Base-by-base conservation (phyloP, 2,329 filamentous ascomycete genomes). In the Penicillium frequentans region DNA sequence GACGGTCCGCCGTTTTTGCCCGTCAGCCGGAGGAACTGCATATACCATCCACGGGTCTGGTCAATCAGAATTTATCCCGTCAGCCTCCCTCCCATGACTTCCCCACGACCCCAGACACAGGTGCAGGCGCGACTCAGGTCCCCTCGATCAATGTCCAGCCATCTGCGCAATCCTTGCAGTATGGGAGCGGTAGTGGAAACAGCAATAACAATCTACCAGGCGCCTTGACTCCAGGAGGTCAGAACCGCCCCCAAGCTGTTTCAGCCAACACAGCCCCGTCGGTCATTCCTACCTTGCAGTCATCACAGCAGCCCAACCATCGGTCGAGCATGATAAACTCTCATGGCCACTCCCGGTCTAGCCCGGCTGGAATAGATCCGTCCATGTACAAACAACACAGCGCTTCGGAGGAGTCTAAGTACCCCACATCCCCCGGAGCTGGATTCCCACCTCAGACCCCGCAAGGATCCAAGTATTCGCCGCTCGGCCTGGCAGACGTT, bases 401-500 rank as follows among this genome's bases (percentile, higher is more conserved):
- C 54, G 78, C 90, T 3, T 86, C 89, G 27, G 83, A 85, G 33
- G 83, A 84, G 54, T 78, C 83, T 65, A 90, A 91, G 71, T 90
- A 89, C 76, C 82, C 85, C 14, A 67, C 75, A 9, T 72, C 75
- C 8, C 70, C 71, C 1, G 70, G 70, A 33, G 59, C 64, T 48
- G 82, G 79, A 49, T 86, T 77, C 60, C 64, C 64, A 53, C 74
- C 78, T 14, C 82, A 84, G 27, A 84, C 83, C n/a, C 81, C 80
- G 24, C 79, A 81, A 43, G 79, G 79, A 76, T 72, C 88, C 78
- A 82, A 91, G 64, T 93, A 95, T 72, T 96, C 93, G 9, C 93
- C 93, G 3, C 83, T 98, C 31, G 95, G 92, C 16, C 84, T 98
- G 44, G 90, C 92, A 59, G 93, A 98, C 74, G 97, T 98, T 72